Evolutionary conservation across 768 basidiomycete genomes (phyloP).

Genomic region (Boletus coccyginus): DNA sequence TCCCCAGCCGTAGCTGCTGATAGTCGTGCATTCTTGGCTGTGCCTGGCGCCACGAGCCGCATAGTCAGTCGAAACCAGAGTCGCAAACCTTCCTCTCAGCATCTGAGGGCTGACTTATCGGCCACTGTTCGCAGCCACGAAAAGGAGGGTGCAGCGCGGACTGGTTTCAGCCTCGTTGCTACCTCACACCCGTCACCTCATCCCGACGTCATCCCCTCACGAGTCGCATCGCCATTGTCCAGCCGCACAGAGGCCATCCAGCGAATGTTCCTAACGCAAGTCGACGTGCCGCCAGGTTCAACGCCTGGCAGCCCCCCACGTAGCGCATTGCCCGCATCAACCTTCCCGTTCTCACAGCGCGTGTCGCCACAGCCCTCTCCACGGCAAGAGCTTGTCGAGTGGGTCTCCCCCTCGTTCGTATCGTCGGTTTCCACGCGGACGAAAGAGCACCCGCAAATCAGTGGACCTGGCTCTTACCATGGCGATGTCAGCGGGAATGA

Average conservation of each 20-base stretch:
- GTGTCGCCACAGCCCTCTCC: slow-evolving; percentile 31
- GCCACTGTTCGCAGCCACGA: slow-evolving; percentile 28
- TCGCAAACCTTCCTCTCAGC: slow-evolving; percentile 30
- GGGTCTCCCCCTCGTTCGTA: slow-evolving; percentile 19
- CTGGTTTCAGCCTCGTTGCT: slow-evolving; percentile 32
- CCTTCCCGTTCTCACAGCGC: slow-evolving; percentile 17
- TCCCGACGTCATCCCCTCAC: slow-evolving; percentile 26
- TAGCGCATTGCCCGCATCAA: slow-evolving; percentile 9
- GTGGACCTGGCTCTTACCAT: slow-evolving; percentile 23
- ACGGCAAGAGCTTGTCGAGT: slow-evolving; percentile 25
- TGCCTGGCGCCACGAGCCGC: slow-evolving; percentile 25
- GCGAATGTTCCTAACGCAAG: slow-evolving; percentile 20
- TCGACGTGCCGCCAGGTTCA: slow-evolving; percentile 13
- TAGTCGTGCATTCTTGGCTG: slow-evolving; percentile 30
- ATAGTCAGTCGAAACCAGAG: slow-evolving; percentile 28
- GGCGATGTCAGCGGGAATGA: slow-evolving; percentile 33
- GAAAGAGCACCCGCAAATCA: slow-evolving; percentile 10
- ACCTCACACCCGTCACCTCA: slow-evolving; percentile 22
- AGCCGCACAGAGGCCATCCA: slow-evolving; percentile 19
- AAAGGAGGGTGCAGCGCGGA: slow-evolving; percentile 23
- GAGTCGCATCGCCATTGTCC: slow-evolving; percentile 18
- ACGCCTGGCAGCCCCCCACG: slow-evolving; percentile 15
- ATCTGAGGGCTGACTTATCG: slow-evolving; percentile 29
- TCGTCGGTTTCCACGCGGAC: slow-evolving; percentile 19
- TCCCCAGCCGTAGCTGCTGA: slow-evolving; percentile 30